Conservation (phyloP, 331 rosid species). For the Quercus tomentella region DNA sequence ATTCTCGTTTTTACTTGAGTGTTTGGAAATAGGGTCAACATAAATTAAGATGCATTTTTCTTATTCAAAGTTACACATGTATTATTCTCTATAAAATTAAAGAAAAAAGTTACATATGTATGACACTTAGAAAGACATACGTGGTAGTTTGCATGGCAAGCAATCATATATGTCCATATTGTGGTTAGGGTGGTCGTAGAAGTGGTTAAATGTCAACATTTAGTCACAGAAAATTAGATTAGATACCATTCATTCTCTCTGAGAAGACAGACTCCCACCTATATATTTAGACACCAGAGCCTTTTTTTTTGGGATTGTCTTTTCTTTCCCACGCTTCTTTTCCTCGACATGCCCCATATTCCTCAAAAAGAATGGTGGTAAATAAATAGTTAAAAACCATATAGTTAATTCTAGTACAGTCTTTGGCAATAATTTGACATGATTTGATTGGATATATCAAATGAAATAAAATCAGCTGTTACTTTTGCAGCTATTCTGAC, state of each 20-base stretch:
- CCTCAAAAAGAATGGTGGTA: neutral
- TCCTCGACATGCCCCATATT: neutral
- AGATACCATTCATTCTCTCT: neutral
- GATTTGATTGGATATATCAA: neutral
- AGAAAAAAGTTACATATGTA: neutral
- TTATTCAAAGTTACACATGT: neutral
- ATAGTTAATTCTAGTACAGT: neutral
- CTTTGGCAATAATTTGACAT: neutral
- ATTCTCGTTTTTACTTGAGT: too few species aligned
- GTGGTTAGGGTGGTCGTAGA: constrained; percentile 38
- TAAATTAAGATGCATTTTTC: too few species aligned
- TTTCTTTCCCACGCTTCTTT: neutral
- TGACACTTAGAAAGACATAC: neutral
- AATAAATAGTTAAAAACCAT: neutral
- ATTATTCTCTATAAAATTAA: too few species aligned
- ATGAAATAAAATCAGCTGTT: neutral
- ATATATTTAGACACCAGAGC: neutral
- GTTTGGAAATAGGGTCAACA: too few species aligned
- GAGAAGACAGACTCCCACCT: neutral
- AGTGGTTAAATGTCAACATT: constrained; percentile 54
- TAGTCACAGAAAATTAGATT: neutral
- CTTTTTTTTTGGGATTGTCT: neutral
- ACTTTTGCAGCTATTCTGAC: neutral
- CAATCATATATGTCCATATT: constrained; percentile 36
- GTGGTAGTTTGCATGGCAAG: constrained; percentile 49